Evolutionary conservation across 2,329 filamentous ascomycete species (phyloP).

Genomic region (Xylaria sp.): DNA sequence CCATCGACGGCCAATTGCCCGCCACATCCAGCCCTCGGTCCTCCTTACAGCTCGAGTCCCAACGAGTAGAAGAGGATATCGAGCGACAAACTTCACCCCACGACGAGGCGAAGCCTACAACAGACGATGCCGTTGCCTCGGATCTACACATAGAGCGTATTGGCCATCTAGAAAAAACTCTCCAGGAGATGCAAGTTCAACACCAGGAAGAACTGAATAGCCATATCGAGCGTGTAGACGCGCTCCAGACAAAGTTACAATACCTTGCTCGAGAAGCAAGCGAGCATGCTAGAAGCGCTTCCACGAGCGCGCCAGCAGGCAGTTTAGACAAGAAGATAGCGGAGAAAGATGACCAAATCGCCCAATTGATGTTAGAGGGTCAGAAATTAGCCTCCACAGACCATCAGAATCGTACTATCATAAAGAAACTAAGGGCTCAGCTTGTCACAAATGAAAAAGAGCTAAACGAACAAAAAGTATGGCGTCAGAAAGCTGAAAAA

Average conservation of each 20-base stretch:
- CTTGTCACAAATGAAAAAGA: conserved; percentile 74
- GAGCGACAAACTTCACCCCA: conserved; percentile 10
- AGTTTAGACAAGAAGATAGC: conserved; percentile 82
- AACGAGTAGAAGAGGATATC: conserved; percentile 2
- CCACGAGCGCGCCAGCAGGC: conserved; percentile 69
- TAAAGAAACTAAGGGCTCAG: conserved; percentile 82
- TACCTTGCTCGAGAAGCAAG: conserved; percentile 85
- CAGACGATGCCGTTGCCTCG: conserved; percentile 38
- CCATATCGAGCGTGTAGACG: conserved; percentile 90
- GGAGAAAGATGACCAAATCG: conserved; percentile 91
- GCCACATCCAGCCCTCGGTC: conserved; percentile 31
- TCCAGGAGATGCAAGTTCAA: conserved; percentile 59
- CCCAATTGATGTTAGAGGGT: conserved; percentile 90
- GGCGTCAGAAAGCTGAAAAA: conserved; percentile 67
- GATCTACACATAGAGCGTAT: conserved; percentile 56
- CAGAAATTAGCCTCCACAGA: conserved; percentile 88
- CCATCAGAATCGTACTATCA: conserved; percentile 81
- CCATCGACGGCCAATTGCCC: conserved; percentile 11
- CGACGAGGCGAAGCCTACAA: background rate
- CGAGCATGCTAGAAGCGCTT: conserved; percentile 77
- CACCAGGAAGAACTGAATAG: conserved; percentile 85
- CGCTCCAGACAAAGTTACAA: conserved; percentile 88
- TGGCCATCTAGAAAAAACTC: conserved; percentile 52
- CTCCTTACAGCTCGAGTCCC: conserved; percentile 39
- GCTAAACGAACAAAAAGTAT: conserved; percentile 67